Percentiles rank a stretch among this genome's conserved stretches.
Evolutionary conservation across 1,284 basidiomycete genomes (phyloP).

Genomic region (Grifola frondosa): DNA sequence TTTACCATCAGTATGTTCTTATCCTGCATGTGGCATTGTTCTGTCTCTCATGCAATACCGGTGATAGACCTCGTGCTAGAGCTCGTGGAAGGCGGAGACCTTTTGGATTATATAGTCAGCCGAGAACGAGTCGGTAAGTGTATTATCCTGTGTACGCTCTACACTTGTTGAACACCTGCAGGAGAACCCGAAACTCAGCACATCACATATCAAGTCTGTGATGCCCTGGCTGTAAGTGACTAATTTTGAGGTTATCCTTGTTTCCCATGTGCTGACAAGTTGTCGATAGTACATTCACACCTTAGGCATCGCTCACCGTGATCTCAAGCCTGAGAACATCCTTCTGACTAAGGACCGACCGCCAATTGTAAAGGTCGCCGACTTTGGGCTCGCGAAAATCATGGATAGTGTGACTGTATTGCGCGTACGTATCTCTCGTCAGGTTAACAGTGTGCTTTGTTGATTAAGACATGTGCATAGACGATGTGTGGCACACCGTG

Average conservation of each 20-base stretch:
- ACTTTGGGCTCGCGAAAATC: conserved; percentile 91
- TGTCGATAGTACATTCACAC: conserved; percentile 69
- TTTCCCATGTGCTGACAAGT: conserved; percentile 1
- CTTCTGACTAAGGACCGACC: conserved; percentile 66
- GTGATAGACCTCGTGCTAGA: conserved; percentile 72
- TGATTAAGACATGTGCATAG: conserved; percentile 35
- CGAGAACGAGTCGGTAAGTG: conserved; percentile 58
- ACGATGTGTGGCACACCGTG: conserved; percentile 87
- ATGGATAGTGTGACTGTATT: conserved; percentile 75
- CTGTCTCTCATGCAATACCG: not conserved
- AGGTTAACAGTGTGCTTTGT: not conserved
- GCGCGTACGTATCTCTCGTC: conserved; percentile 42
- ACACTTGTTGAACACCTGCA: conserved; percentile 27
- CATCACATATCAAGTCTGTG: conserved; percentile 74
- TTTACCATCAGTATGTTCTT: conserved; percentile 61
- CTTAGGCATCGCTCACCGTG: conserved; percentile 81
- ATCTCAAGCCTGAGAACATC: conserved; percentile 91
- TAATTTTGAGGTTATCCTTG: no score
- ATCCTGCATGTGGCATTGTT: not conserved
- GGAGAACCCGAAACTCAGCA: conserved; percentile 58
- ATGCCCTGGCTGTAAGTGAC: conserved; percentile 63
- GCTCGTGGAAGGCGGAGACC: conserved; percentile 82
- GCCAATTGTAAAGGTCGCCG: conserved; percentile 80
- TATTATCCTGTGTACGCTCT: not conserved
- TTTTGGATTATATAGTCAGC: conserved; percentile 78